phyloP scores from a whole-genome alignment of 805 yeast species.

The Barnettozyma botsteinii region DNA sequence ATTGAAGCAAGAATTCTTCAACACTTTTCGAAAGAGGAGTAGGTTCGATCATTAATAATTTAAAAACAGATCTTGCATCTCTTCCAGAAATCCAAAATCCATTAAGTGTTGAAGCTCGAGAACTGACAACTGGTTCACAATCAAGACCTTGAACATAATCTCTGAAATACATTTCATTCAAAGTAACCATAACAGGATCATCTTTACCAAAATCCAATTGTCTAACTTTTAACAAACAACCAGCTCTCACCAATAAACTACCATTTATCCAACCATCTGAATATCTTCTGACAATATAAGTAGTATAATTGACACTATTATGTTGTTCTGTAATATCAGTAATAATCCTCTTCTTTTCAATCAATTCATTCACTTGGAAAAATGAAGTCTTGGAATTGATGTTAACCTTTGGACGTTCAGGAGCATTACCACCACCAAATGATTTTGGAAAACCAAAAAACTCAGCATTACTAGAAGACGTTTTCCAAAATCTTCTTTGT shows the following conservation, averaged over 20 bases:
- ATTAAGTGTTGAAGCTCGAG: slow-evolving; percentile 11
- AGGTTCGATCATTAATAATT: slow-evolving; percentile 1
- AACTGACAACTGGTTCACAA: slow-evolving; percentile 16
- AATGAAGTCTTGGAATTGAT: not conserved
- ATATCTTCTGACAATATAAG: slow-evolving; percentile 12
- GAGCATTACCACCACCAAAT: slow-evolving; percentile 20
- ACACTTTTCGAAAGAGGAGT: slow-evolving; percentile 5
- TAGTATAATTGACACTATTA: not conserved
- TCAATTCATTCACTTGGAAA: slow-evolving; percentile 4
- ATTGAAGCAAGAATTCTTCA: slow-evolving; percentile 7
- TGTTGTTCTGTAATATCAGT: slow-evolving; percentile 11
- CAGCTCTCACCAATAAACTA: slow-evolving; percentile 11
- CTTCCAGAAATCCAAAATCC: slow-evolving; percentile 26
- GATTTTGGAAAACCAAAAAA: slow-evolving; percentile 19
- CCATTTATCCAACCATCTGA: slow-evolving; percentile 27
- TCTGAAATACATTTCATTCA: slow-evolving; percentile 22
- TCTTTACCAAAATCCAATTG: slow-evolving; percentile 17
- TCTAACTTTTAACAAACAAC: slow-evolving; percentile 16
- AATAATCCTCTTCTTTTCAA: slow-evolving; percentile 2
- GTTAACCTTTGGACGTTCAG: slow-evolving; percentile 6
- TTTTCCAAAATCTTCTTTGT: slow-evolving; percentile 11
- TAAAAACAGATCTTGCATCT: slow-evolving; percentile 18
- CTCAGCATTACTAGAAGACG: slow-evolving; percentile 9
- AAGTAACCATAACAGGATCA: slow-evolving; percentile 24
- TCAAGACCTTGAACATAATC: slow-evolving; percentile 19